phyloP scores from a whole-genome alignment of 768 basidiomycete species.

The Rhodocollybia butyracea region DNA sequence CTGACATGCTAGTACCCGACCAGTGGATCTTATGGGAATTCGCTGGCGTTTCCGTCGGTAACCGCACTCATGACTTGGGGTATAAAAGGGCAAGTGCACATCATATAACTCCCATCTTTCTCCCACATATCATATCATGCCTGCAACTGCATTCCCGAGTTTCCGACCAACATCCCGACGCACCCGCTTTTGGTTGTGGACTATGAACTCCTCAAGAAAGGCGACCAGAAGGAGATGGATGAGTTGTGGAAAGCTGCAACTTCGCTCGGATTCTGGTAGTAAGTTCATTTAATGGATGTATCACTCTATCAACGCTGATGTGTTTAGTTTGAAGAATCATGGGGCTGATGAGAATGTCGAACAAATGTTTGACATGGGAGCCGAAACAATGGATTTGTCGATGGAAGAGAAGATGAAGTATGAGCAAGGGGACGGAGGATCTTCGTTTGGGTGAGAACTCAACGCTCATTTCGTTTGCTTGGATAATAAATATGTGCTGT shows the following conservation, averaged over 20 bases:
- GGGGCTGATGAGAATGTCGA: conserved; percentile 35
- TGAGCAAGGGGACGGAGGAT: conserved; percentile 38
- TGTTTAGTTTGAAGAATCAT: conserved; percentile 38
- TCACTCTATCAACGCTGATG: not conserved
- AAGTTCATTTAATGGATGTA: conserved; percentile 23
- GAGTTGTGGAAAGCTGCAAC: conserved; percentile 40
- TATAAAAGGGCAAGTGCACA: too few relatives aligned
- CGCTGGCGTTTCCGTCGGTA: too few relatives aligned
- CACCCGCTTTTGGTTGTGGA: conserved; percentile 43
- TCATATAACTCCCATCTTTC: not conserved
- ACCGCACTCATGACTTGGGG: too few relatives aligned
- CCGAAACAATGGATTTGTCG: conserved; percentile 36
- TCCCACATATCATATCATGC: not conserved
- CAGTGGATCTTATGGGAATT: too few relatives aligned
- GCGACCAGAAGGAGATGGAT: conserved; percentile 34
- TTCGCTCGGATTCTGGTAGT: conserved; percentile 50
- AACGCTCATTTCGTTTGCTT: not conserved
- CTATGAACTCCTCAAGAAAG: conserved; percentile 31
- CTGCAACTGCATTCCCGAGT: conserved; percentile 23
- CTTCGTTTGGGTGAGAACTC: conserved; percentile 33
- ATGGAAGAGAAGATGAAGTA: conserved; percentile 41
- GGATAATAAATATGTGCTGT: not conserved
- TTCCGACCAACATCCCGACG: conserved; percentile 38
- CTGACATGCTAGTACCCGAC: too few relatives aligned
- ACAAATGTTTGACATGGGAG: conserved; percentile 39